Percentiles rank a stretch among this genome's conserved stretches.
phyloP scores from a whole-genome alignment of 306 rosid genomes.

The Ormosia semicastrata region DNA sequence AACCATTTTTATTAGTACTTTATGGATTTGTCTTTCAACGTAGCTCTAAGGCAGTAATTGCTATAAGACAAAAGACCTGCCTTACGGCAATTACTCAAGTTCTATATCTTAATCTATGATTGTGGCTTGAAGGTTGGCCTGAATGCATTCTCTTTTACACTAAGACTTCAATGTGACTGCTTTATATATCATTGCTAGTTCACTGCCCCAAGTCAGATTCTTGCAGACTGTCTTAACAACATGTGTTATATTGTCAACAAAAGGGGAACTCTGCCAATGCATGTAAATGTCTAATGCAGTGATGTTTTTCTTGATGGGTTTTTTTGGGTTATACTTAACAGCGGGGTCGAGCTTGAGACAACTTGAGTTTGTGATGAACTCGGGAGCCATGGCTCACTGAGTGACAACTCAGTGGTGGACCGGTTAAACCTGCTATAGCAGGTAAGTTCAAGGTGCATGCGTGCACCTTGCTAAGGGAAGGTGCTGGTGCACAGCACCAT shows the following conservation, averaged over 20 bases:
- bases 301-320: background rate
- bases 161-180: background rate
- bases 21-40: background rate
- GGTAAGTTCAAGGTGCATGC: no score
- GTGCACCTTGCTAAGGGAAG: no score
- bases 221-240: background rate
- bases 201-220: background rate
- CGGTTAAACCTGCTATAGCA: no score
- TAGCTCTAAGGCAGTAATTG: background rate
- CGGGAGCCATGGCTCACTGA: no score
- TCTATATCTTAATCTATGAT: background rate
- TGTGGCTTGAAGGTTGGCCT: background rate
- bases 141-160: background rate
- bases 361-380: no score
- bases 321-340: background rate
- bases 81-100: background rate
- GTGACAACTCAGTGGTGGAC: no score
- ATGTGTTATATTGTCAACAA: background rate
- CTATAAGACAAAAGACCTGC: background rate
- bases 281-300: background rate
- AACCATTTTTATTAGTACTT: background rate
- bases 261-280: background rate
- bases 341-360: no score
- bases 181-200: background rate
- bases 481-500: no score